These are phyloP conservation scores for Rubia balearica DNA, from an alignment of 305 asterid species.

Conservation along the genomic window DNA sequence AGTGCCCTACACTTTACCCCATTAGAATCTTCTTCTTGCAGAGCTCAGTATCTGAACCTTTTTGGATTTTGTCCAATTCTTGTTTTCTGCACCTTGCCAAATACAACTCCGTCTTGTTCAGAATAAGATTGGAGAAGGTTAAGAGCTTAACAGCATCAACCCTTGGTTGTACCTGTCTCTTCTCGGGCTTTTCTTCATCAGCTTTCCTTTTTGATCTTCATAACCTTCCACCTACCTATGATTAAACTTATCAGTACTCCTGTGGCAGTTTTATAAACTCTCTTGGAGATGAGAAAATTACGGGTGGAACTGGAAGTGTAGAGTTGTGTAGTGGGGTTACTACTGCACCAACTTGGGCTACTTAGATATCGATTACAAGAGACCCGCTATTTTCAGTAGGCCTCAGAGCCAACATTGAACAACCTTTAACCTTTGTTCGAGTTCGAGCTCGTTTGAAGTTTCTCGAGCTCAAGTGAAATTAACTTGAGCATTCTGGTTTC, in stretches of 20 bases:
- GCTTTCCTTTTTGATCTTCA: neutral
- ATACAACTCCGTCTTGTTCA: neutral
- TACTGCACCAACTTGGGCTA: neutral
- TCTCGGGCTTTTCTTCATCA: neutral
- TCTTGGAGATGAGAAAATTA: too few species aligned
- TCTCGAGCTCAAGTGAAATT: too few species aligned
- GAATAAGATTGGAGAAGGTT: neutral
- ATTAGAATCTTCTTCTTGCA: conserved; percentile 68
- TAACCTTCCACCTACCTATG: neutral
- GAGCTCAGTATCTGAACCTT: conserved; percentile 26
- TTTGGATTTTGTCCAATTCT: neutral
- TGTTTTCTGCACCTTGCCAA: neutral
- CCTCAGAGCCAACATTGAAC: too few species aligned
- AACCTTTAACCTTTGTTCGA: too few species aligned
- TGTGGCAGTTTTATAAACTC: neutral
- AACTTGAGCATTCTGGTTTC: too few species aligned
- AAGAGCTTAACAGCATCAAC: neutral
- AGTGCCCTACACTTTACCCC: conserved; percentile 56
- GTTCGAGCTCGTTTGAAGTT: too few species aligned
- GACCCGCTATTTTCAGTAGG: too few species aligned
- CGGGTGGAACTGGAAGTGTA: neutral
- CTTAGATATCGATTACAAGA: too few species aligned
- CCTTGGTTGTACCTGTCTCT: neutral
- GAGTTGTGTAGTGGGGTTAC: neutral
- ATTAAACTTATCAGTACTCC: neutral